These are phyloP conservation scores for Geotrichum carabidarum DNA, from an alignment of 1,139 yeast genomes.

Conservation along the genomic window DNA sequence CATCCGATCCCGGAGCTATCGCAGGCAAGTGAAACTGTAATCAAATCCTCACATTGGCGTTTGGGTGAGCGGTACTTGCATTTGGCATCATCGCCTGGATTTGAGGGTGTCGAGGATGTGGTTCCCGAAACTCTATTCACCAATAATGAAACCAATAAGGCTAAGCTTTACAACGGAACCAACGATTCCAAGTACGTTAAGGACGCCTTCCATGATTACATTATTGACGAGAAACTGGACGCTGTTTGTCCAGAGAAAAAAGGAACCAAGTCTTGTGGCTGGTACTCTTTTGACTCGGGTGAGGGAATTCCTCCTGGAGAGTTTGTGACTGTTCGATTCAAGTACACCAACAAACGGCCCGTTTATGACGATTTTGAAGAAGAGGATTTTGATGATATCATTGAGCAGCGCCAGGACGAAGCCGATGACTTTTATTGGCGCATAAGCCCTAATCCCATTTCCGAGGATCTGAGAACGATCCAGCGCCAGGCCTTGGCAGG, in stretches of 20 bases:
- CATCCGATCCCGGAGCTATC: slow-evolving; percentile 51
- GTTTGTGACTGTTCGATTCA: slow-evolving; percentile 81
- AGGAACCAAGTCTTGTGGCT: slow-evolving; percentile 79
- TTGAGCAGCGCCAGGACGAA: slow-evolving; percentile 74
- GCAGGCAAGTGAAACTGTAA: slow-evolving; percentile 38
- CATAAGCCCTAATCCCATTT: slow-evolving; percentile 78
- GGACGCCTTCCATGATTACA: slow-evolving; percentile 86
- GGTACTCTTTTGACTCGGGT: slow-evolving; percentile 70
- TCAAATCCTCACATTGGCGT: slow-evolving; percentile 63
- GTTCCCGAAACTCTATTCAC: slow-evolving; percentile 77
- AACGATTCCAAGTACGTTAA: slow-evolving; percentile 56
- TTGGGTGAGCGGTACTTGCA: slow-evolving; percentile 67
- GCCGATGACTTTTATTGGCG: slow-evolving; percentile 95
- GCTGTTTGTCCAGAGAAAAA: slow-evolving; percentile 62
- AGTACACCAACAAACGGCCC: slow-evolving; percentile 48
- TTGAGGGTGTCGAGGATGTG: slow-evolving; percentile 54
- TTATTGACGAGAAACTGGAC: slow-evolving; percentile 55
- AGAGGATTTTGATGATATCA: slow-evolving; percentile 66
- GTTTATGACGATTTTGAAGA: slow-evolving; percentile 56
- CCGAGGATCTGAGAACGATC: slow-evolving; percentile 74
- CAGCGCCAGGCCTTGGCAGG: slow-evolving; percentile 97
- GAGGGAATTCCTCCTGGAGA: slow-evolving; percentile 86
- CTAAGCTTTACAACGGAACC: slow-evolving; percentile 59
- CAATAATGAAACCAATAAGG: slow-evolving; percentile 79
- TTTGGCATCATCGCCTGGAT: slow-evolving; percentile 89